phyloP scores from a whole-genome alignment of 2,329 filamentous ascomycete genomes.

The Dactylellina cionopaga region DNA sequence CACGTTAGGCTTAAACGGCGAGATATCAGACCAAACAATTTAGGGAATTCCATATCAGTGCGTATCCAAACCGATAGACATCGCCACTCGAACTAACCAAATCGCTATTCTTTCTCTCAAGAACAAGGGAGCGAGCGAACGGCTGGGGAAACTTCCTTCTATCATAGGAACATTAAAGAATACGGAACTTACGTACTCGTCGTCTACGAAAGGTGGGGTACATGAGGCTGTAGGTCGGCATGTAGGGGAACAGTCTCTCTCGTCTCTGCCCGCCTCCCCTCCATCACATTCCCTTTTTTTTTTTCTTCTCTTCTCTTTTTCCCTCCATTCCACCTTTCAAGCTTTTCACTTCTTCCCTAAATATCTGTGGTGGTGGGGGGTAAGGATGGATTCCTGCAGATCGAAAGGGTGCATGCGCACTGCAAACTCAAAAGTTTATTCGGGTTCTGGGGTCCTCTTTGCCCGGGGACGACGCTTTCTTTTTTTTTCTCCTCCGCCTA shows the following conservation, averaged over 20 bases:
- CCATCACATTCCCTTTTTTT: neutral
- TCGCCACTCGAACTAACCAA: too few species aligned
- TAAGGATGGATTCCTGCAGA: constrained; percentile 8
- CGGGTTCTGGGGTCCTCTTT: neutral
- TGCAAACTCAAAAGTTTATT: constrained; percentile 33
- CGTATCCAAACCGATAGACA: neutral
- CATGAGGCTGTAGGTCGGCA: too few species aligned
- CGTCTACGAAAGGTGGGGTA: constrained; percentile 3
- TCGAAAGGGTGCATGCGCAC: constrained; percentile 2
- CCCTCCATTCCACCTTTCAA: neutral
- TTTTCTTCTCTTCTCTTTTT: neutral
- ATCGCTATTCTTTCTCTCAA: neutral
- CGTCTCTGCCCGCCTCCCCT: constrained; percentile 12
- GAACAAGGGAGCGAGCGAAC: neutral
- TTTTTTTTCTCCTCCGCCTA: too few species aligned
- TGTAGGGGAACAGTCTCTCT: constrained; percentile 1
- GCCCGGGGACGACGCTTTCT: too few species aligned
- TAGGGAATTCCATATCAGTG: neutral
- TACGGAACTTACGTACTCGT: neutral
- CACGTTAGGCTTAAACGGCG: neutral
- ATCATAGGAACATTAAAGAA: neutral
- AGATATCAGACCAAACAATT: neutral
- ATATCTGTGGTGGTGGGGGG: constrained; percentile 12
- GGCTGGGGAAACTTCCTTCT: neutral
- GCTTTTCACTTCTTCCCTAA: constrained; percentile 9